Conservation (phyloP, 225 moss, liverwort and hornwort species). For the Pseudisothecium myosuroides region DNA sequence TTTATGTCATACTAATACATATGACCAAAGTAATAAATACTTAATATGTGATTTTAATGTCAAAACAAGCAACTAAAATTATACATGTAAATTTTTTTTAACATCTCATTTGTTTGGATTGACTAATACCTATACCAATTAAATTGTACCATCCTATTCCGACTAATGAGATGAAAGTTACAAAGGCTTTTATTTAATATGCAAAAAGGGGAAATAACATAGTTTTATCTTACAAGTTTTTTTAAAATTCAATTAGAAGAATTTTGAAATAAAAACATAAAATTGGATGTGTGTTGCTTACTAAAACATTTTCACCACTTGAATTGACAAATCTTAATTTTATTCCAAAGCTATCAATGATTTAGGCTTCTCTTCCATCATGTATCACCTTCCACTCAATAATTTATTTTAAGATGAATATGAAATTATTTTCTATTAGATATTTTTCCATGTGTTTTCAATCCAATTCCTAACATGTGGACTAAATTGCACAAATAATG, state of each 20-base stretch:
- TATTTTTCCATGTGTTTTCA: neutral
- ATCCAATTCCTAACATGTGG: neutral
- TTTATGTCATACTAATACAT: neutral
- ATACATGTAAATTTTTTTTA: neutral
- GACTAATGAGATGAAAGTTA: neutral
- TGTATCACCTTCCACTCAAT: neutral
- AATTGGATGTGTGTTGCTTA: neutral
- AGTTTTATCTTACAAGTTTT: neutral
- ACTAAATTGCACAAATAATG: neutral
- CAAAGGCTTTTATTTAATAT: neutral
- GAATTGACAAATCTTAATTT: neutral
- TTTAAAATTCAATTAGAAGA: neutral
- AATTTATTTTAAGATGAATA: neutral
- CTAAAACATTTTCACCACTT: neutral
- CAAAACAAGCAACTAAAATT: neutral
- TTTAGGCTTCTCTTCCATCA: neutral
- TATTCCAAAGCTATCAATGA: neutral
- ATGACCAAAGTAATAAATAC: neutral
- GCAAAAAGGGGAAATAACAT: neutral
- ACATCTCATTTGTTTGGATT: neutral
- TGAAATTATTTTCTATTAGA: neutral
- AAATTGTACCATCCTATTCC: neutral
- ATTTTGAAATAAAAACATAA: neutral
- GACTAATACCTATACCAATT: accelerated
- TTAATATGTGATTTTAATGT: neutral